Evolutionary conservation across 305 asterid genomes (phyloP).

Genomic region (Salvia sclarea): DNA sequence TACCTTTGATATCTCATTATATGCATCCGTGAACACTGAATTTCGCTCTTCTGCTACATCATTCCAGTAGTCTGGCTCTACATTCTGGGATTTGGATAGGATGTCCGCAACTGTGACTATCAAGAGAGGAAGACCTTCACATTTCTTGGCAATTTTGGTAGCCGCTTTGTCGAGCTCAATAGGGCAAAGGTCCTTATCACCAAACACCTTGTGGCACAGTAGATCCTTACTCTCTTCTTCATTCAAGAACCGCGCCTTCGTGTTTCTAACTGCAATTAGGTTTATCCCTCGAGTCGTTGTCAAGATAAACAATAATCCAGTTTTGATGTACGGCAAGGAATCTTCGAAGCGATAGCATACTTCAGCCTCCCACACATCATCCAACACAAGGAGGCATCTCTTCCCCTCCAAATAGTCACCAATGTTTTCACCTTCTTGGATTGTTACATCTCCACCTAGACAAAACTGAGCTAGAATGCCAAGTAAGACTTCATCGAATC

Average conservation of each 20-base stretch:
- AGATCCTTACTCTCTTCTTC: neutral
- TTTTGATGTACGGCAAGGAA: neutral
- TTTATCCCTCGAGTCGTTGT: neutral
- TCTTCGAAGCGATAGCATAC: neutral
- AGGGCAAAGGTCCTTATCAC: neutral
- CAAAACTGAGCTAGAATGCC: neutral
- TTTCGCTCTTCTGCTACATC: neutral
- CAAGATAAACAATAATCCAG: neutral
- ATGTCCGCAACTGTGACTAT: neutral
- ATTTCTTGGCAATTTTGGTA: neutral
- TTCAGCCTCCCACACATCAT: neutral
- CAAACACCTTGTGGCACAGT: neutral
- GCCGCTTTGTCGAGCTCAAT: neutral
- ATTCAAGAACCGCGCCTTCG: neutral
- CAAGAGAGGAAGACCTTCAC: slow-evolving; percentile 4
- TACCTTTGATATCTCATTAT: neutral
- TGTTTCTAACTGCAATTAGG: neutral
- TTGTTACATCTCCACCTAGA: too few relatives aligned
- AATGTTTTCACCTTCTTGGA: neutral
- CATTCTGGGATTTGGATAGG: neutral
- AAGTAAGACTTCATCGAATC: neutral
- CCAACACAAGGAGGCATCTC: neutral
- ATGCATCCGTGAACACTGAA: neutral
- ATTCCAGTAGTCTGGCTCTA: neutral
- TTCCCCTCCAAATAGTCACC: neutral